These are phyloP conservation scores for Entomortierella beljakovae DNA, from an alignment of 192 early-diverging fungal species.

Conservation along the genomic window DNA sequence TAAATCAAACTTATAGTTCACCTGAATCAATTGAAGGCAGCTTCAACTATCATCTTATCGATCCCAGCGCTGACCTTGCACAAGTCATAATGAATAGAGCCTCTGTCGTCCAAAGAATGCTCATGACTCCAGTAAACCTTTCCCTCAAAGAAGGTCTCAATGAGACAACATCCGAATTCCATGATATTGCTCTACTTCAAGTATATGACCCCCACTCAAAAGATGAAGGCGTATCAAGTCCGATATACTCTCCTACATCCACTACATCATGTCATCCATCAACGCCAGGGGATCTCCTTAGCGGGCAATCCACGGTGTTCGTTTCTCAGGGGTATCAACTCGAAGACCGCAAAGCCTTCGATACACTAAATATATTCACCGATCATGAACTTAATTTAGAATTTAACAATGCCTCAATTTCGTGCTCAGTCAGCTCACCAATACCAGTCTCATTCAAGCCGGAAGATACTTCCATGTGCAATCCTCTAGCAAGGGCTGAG, in stretches of 20 bases:
- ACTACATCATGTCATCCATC: neutral
- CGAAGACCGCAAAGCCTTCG: neutral
- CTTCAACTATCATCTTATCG: no score
- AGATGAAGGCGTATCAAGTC: neutral
- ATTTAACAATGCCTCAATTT: neutral
- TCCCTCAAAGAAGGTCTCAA: neutral
- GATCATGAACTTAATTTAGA: slow-evolving; percentile 9
- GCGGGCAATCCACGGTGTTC: neutral
- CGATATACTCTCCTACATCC: neutral
- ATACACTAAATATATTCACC: slow-evolving; percentile 8
- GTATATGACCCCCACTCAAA: neutral
- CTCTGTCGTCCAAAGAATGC: neutral
- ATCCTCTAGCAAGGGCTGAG: no score
- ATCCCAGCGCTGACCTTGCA: neutral
- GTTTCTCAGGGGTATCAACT: neutral
- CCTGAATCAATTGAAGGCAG: no score
- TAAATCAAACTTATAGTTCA: no score
- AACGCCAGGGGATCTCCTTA: neutral
- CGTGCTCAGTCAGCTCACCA: neutral
- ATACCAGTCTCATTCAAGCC: neutral
- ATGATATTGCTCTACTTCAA: neutral
- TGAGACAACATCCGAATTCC: neutral
- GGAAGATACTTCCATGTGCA: neutral
- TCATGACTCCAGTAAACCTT: neutral
- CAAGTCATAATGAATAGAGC: neutral